These are phyloP conservation scores for Leccinum pachyderme DNA, from an alignment of 1,284 basidiomycete species.

Conservation along the genomic window DNA sequence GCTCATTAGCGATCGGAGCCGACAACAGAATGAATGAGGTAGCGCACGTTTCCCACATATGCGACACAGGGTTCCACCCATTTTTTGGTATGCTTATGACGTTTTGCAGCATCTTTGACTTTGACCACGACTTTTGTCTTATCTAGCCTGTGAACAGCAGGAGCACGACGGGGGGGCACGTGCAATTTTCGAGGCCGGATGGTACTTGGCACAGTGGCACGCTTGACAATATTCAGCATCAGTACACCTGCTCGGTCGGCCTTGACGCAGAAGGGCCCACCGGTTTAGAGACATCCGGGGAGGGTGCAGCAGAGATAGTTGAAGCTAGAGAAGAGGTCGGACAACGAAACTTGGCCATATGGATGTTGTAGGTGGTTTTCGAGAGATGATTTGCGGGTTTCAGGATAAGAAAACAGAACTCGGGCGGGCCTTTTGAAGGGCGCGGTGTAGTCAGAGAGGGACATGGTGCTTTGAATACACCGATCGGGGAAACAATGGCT, in stretches of 20 bases:
- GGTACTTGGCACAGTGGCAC: background rate
- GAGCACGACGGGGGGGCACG: constrained; percentile 6
- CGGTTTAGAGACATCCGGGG: background rate
- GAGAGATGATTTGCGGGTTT: background rate
- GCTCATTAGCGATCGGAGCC: background rate
- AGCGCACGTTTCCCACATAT: constrained; percentile 61
- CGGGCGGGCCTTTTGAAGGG: constrained; percentile 20
- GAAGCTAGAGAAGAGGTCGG: constrained; percentile 21
- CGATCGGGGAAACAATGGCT: constrained; percentile 24
- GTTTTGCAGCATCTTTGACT: constrained; percentile 24
- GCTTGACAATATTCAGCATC: background rate
- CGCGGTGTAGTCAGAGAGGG: background rate
- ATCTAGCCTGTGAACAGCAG: constrained; percentile 12
- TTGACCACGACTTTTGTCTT: constrained; percentile 21
- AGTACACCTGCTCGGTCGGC: background rate
- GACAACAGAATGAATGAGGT: background rate
- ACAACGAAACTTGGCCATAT: constrained; percentile 20
- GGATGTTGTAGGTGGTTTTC: background rate
- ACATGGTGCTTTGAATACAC: constrained; percentile 23
- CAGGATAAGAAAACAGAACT: background rate
- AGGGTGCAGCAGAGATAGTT: background rate
- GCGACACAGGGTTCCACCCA: constrained; percentile 34
- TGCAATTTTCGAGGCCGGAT: constrained; percentile 4
- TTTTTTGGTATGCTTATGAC: constrained; percentile 10
- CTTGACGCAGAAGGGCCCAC: constrained; percentile 11